Evolutionary conservation across 139 green algal species (phyloP), one percentile per base, ranked within the genome.

Genomic region (Picocystis salinarum): DNA sequence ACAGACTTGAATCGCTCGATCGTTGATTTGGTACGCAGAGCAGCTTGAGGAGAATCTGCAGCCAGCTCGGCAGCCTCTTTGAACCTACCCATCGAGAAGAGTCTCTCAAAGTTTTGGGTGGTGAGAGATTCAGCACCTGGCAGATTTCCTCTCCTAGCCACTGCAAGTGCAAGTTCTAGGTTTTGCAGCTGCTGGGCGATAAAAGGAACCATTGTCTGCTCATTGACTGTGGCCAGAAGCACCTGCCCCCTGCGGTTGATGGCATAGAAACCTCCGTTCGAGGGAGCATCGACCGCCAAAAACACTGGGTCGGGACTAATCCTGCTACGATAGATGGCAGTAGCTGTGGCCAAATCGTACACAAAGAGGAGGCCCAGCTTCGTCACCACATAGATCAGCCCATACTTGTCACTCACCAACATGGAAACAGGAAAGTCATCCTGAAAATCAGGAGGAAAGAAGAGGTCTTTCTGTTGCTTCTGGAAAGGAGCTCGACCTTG

Each of bases 361-460:
- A 99, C 88, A 60, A 99, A 99, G 45, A 96, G 61, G 57, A 95
- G 69, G 44, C 88, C 88, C 13, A 93, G 71, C 71, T 99, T 99
- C 42, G 88, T 96, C 34, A 95, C 66, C 5, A 95, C 79, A 46
- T 97, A 99, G 9, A 91, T 64, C 52, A 92, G 60, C 29, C 78
- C 71, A 53, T 89, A 91, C 53, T 84, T 85, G 28, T 67, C 48
- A 28, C 60, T 76, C 27, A 72, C 28, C 58, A 94, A 82, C 71
- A 98, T 86, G 15, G 81, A 83, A 23, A 98, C 88, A 3, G 88
- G 88, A 49, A 99, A 99, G 61, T 99, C 88, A 44, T 99, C 88
- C n/a, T 74, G 74, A 67, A 96, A 96, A 50, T 99, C 85, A 4
- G 77, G 74, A 3, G 88, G 88, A 62, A 99, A 99, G 57, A 99